Base-by-base conservation (phyloP, 805 yeast species). In the Saturnispora mendoncae region DNA sequence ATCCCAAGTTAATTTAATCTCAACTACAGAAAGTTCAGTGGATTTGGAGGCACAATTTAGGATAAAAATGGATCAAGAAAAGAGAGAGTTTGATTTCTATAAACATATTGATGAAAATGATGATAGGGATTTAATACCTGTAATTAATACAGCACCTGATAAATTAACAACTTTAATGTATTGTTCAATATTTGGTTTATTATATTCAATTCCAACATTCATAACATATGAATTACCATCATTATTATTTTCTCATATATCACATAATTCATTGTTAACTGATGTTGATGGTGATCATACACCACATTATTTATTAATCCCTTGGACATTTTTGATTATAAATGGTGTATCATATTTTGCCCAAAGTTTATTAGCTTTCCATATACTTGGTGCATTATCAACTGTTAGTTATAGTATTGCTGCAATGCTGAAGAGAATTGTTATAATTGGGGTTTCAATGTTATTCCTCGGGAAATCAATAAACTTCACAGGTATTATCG, bases 321-420 rank as follows among this genome's bases (percentile, higher is more conserved):
- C 70, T 66, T 70, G 68, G 65, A 31, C 29, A 0, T 58, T 80
- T 21, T 64, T 84, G 14, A 45, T 78, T 13, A 50, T 80, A 3
- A 83, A 84, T 56, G 92, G 95, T 3, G 51, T 80, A 13, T 76
- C 84, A 13, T 94, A 85, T 61, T 87, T 84, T 51, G 55, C 74
- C 29, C 96, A 87, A 61, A 80, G 88, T 31, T 64, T 86, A 56
- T 67, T 87, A 30, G 86, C 94, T 13, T 84, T 84, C 60, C 85
- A 83, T 62, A 66, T 87, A 25, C 62, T 87, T 34, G 92, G 94
- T 17, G 73, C 80, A 55, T 71, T 87, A 5, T 83, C 94, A 2
- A 84, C 96, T 0, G 78, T 87, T 10, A 76, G 92, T 3, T 87
- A 85, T 61, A 82, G 94, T 2, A 79, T 87, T 43, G 95, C 95